A percentile compares a stretch with the other conserved stretches of the same genome.
These are phyloP conservation scores for Annona cherimola DNA, from an alignment of 164 flowering plant genomes.

Conservation along the genomic window DNA sequence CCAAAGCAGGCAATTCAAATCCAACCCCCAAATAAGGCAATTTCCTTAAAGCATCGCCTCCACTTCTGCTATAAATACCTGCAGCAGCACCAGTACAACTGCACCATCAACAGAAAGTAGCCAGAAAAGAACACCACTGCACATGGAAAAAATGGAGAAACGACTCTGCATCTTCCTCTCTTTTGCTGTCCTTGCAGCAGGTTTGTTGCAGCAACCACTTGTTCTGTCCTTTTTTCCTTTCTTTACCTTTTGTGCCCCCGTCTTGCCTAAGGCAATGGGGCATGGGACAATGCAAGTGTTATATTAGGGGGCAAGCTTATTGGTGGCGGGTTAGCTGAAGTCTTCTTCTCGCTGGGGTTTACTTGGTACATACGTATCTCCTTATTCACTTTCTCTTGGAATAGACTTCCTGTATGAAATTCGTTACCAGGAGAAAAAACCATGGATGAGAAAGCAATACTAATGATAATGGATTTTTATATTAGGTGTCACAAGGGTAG, in stretches of 20 bases:
- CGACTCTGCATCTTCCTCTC: neutral
- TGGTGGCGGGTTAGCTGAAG: neutral
- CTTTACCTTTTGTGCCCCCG: neutral
- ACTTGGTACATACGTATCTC: neutral
- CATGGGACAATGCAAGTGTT: neutral
- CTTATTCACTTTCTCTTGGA: neutral
- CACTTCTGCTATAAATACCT: too few species aligned
- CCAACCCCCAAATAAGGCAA: too few species aligned
- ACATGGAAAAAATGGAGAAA: neutral
- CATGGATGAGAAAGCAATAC: neutral
- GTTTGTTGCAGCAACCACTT: neutral
- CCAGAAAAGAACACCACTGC: too few species aligned
- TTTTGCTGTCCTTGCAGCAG: neutral
- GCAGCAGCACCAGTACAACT: neutral
- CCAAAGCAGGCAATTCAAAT: too few species aligned
- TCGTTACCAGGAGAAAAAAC: neutral
- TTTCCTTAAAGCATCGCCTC: too few species aligned
- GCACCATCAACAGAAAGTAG: too few species aligned
- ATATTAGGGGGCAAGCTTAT: neutral
- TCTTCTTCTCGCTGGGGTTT: neutral
- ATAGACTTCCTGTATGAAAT: too few species aligned
- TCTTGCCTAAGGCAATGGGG: neutral
- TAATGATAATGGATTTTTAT: neutral
- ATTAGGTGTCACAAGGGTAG: neutral
- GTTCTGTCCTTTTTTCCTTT: too few species aligned